Conservation (phyloP, 345 rosid species). For the Pistacia integerrima region DNA sequence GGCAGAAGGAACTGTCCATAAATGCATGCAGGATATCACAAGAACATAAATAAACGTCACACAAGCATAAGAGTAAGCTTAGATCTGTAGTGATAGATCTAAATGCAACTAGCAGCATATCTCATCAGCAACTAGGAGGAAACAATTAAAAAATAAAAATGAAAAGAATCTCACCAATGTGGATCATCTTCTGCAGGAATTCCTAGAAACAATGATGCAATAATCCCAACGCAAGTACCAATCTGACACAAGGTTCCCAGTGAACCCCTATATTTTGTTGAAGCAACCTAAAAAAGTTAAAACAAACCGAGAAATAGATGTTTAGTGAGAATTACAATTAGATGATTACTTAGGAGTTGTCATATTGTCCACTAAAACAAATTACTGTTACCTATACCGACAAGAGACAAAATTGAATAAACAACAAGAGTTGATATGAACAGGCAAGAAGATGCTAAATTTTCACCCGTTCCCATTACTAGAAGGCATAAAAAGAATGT, state of each 20-base stretch:
- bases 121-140: slow-evolving; percentile 6
- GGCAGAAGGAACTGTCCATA: not conserved
- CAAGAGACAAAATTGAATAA: not conserved
- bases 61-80: not conserved
- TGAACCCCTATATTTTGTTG: slow-evolving; percentile 75
- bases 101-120: not conserved
- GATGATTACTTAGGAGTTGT: slow-evolving; percentile 1
- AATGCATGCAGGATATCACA: not conserved
- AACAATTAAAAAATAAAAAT: not conserved
- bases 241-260: slow-evolving; percentile 64
- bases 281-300: slow-evolving; percentile 58
- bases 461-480: not conserved
- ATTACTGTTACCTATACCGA: not conserved
- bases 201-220: slow-evolving; percentile 57
- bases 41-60: not conserved
- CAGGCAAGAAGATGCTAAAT: not conserved
- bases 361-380: not conserved
- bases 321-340: not conserved
- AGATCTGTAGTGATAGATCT: not conserved
- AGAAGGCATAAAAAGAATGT: not conserved
- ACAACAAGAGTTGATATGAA: slow-evolving; percentile 3
- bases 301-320: slow-evolving; percentile 9
- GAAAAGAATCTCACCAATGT: slow-evolving; percentile 59
- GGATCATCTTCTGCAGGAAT: slow-evolving; percentile 68
- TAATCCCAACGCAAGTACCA: slow-evolving; percentile 78